A percentile compares a stretch with the other conserved stretches of the same genome.
phyloP scores from a whole-genome alignment of 331 rosid species.

The Prunus yedoensis region DNA sequence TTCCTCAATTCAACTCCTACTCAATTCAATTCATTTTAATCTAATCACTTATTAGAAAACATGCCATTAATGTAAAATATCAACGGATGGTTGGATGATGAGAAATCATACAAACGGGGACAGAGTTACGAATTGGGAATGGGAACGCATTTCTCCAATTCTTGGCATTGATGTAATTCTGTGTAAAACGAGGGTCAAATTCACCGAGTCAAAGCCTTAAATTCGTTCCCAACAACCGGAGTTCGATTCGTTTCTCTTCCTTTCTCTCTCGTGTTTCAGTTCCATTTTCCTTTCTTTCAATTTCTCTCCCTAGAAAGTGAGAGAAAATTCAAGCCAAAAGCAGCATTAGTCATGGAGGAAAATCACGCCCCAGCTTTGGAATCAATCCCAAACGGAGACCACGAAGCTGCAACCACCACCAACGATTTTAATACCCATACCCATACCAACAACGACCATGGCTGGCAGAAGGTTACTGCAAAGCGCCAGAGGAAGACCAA shows the following conservation, averaged over 20 bases:
- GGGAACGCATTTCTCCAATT: background rate
- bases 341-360: constrained; percentile 53
- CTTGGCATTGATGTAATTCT: constrained; percentile 39
- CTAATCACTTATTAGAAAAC: no score
- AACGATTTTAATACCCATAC: constrained; percentile 1
- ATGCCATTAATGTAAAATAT: no score
- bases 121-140: background rate
- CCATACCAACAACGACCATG: constrained; percentile 32
- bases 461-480: constrained; percentile 59
- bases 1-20: no score
- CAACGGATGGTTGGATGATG: no score
- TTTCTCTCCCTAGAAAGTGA: constrained; percentile 20
- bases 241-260: background rate
- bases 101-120: no score
- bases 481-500: constrained; percentile 56
- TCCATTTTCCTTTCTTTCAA: constrained; percentile 13
- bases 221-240: background rate
- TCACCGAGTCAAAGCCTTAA: constrained; percentile 39
- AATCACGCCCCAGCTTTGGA: constrained; percentile 50
- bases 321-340: constrained; percentile 7
- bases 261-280: background rate
- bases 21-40: no score
- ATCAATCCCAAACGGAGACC: constrained; percentile 34
- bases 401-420: constrained; percentile 27
- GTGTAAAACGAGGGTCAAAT: constrained; percentile 30